Conservation (phyloP, 768 basidiomycete species). For the Calocybe indica region DNA sequence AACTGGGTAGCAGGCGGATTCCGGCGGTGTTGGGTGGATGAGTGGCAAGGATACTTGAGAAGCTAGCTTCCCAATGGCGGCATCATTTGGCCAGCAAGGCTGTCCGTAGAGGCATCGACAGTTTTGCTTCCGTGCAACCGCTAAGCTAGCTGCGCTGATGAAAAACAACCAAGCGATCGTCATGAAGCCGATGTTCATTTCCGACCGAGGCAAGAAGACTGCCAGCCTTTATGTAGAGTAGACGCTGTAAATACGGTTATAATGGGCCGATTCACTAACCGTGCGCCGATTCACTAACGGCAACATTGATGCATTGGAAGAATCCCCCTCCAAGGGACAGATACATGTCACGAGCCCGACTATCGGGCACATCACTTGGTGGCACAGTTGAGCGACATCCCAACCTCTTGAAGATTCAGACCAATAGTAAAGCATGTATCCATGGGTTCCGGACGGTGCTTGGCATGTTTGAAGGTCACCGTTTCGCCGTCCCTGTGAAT, state of each 20-base stretch:
- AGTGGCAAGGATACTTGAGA: neutral
- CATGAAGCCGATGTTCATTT: neutral
- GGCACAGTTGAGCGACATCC: no score
- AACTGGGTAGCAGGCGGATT: conserved; percentile 1
- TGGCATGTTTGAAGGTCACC: no score
- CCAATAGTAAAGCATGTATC: no score
- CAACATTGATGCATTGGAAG: neutral
- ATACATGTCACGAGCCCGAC: no score
- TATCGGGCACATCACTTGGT: no score
- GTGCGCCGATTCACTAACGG: neutral
- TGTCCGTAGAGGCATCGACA: conserved; percentile 36
- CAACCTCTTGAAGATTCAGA: no score
- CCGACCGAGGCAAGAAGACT: neutral
- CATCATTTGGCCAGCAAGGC: neutral
- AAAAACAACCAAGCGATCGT: neutral
- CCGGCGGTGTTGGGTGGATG: neutral
- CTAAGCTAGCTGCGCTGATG: neutral
- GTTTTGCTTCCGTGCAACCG: neutral
- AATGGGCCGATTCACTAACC: neutral
- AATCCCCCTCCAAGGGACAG: no score
- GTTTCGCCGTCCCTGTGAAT: no score
- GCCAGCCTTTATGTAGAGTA: neutral
- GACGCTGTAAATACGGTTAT: neutral
- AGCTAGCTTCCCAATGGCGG: neutral
- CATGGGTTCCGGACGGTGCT: no score